A percentile compares a stretch with the other conserved stretches of the same genome.
phyloP scores from a whole-genome alignment of 73 alveolate genomes.

The Symbiodinium natans region DNA sequence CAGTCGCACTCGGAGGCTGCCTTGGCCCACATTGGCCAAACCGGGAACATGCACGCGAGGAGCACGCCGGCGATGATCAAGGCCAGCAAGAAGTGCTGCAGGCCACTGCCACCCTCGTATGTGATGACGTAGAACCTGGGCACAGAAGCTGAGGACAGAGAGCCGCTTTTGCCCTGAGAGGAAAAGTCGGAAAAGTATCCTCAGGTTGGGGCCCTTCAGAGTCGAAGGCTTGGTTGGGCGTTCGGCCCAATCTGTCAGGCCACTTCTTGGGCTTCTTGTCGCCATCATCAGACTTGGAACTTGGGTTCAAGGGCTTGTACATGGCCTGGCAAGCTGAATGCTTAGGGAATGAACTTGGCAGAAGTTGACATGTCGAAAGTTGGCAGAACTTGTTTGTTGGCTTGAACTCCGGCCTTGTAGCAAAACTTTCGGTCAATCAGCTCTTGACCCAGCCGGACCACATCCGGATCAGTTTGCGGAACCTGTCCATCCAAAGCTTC shows the following conservation, averaged over 20 bases:
- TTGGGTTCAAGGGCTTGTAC: conserved; percentile 93
- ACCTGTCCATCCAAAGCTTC: conserved; percentile 58
- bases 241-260: conserved; percentile 89
- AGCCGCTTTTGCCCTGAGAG: neutral
- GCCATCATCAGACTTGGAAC: conserved; percentile 76
- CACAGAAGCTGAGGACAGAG: neutral
- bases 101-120: conserved; percentile 67
- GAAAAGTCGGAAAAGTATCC: neutral
- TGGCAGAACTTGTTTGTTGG: neutral
- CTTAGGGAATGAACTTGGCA: neutral
- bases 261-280: conserved; percentile 93
- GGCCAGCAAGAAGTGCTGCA: conserved; percentile 84
- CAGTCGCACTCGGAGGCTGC: neutral
- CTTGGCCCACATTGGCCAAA: conserved; percentile 95
- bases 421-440: conserved; percentile 66
- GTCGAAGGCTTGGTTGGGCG: conserved; percentile 86
- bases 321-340: conserved; percentile 25
- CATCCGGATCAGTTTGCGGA: conserved; percentile 53
- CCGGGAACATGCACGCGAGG: conserved; percentile 93
- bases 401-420: conserved; percentile 45
- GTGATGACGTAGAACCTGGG: conserved; percentile 77
- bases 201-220: conserved; percentile 62
- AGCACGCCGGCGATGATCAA: conserved; percentile 77
- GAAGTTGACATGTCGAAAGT: neutral
- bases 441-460: conserved; percentile 74